Evolutionary conservation across 768 basidiomycete species (phyloP), one percentile per base, ranked within the genome.

Genomic region (Mycena alexandri): DNA sequence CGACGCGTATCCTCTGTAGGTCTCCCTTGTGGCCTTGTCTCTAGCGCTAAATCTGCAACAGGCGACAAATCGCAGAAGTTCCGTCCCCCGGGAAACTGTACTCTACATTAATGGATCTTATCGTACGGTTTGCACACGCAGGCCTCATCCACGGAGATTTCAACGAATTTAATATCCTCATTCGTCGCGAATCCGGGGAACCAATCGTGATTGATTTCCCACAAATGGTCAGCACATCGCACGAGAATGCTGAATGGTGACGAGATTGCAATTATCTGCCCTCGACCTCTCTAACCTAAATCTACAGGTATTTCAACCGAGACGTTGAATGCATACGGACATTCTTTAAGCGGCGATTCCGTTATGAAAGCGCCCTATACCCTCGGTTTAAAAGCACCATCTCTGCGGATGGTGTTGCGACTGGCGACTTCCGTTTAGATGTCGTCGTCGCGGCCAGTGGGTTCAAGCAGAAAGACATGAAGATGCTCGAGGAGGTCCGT

Each of bases 81-180:
- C 88, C 91, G 9, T 92, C 92, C 2, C 96, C 97, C 0, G 95
- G 95, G 44, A 92, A 90, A 69, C 86, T 99, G 22, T 99, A 98
- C 79, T 96, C 96, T 1, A 81, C 83, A 19, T 83, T 99, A 50
- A 99, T 99, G 98, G 94, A 95, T 77, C 83, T 98, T 67, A 95
- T 99, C 75, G 95, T 98, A 63, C 93, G 95, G 59, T 92, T 99
- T 74, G 96, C 97, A 7, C 90, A 88, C 42, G 89, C 93, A 17
- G 98, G 98, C 7, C 86, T 99, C n/a, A 99, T 99, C 57, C 98
- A 99, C 74, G 96, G 98, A 46, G 98, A 99, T 73, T 99, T 93
- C 81, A 99, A 99, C 80, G 98, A 99, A 76, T 99, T 99, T 84
- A 99, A 99, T 78, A 96, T 99, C 71, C 89, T 99, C 68, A 95